Conservation (phyloP, 495 filamentous ascomycete species). For the Penicillium longicatenatum region DNA sequence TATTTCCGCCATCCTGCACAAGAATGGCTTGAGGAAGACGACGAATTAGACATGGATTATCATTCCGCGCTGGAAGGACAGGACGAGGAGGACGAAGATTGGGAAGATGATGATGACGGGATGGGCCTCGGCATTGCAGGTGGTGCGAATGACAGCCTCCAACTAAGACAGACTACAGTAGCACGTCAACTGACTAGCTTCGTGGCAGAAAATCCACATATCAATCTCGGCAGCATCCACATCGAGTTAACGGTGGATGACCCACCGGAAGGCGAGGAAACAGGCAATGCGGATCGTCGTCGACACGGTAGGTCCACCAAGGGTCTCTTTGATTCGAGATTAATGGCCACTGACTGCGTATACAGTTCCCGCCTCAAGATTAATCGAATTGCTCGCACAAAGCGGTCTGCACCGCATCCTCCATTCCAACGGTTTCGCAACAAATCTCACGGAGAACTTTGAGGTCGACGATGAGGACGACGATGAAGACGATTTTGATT, state of each 20-base stretch:
- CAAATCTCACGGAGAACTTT: slow-evolving; percentile 17
- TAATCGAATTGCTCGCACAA: slow-evolving; percentile 41
- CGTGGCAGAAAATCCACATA: slow-evolving; percentile 26
- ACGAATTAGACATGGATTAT: slow-evolving; percentile 27
- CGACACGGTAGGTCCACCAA: slow-evolving; percentile 11
- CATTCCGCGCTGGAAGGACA: slow-evolving; percentile 21
- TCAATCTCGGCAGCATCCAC: slow-evolving; percentile 46
- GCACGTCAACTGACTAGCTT: slow-evolving; percentile 10
- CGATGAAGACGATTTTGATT: slow-evolving; percentile 8
- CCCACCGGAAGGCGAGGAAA: slow-evolving; percentile 42
- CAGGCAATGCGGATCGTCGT: slow-evolving; percentile 36
- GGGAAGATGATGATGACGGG: slow-evolving; percentile 45
- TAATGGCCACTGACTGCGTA: slow-evolving; percentile 7
- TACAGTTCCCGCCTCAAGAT: slow-evolving; percentile 32
- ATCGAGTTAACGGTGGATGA: slow-evolving; percentile 50
- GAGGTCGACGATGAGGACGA: slow-evolving; percentile 34
- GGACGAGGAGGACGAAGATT: slow-evolving; percentile 18
- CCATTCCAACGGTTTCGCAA: slow-evolving; percentile 33
- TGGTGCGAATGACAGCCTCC: slow-evolving; percentile 39
- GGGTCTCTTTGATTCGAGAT: neutral
- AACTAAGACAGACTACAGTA: slow-evolving; percentile 20
- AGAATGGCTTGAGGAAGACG: slow-evolving; percentile 48
- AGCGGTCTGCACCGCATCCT: slow-evolving; percentile 42
- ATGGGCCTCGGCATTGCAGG: slow-evolving; percentile 40
- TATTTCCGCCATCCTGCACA: slow-evolving; percentile 39